phyloP scores from a whole-genome alignment of 2,329 filamentous ascomycete genomes.

The Taxawa tesnikishii region DNA sequence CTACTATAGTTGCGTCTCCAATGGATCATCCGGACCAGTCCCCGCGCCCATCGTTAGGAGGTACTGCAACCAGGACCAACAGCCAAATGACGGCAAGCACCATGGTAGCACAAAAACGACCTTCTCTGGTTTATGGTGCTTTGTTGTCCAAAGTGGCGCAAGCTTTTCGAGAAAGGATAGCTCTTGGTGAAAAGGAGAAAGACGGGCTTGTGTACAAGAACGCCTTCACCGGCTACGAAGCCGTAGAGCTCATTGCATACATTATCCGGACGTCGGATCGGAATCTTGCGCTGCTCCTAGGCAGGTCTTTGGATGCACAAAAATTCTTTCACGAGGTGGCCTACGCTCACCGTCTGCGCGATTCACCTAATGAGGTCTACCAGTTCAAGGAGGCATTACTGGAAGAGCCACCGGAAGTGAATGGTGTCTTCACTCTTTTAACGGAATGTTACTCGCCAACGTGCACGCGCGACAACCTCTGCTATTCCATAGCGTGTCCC shows the following conservation, averaged over 20 bases:
- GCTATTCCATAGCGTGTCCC: constrained; percentile 96
- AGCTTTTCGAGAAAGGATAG: constrained; percentile 81
- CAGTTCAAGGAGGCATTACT: constrained; percentile 90
- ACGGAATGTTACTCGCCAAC: constrained; percentile 98
- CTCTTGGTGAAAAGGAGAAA: constrained; percentile 79
- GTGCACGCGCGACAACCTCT: constrained; percentile 87
- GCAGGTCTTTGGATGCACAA: constrained; percentile 86
- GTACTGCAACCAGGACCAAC: constrained; percentile 21
- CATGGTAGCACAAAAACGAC: constrained; percentile 48
- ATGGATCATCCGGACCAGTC: constrained; percentile 11
- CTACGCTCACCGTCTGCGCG: constrained; percentile 88
- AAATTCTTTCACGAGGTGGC: constrained; percentile 99
- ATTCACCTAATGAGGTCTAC: constrained; percentile 90
- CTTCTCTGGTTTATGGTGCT: constrained; percentile 87
- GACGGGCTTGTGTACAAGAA: constrained; percentile 96
- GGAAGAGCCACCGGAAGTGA: constrained; percentile 74
- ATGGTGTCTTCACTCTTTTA: constrained; percentile 90
- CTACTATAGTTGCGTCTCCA: constrained; percentile 54
- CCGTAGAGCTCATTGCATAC: constrained; percentile 87
- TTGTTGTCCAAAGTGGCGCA: constrained; percentile 86
- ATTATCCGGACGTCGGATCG: constrained; percentile 96
- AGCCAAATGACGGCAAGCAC: constrained; percentile 26
- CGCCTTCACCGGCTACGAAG: constrained; percentile 89
- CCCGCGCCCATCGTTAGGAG: constrained; percentile 13
- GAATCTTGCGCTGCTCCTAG: constrained; percentile 81